phyloP scores from a whole-genome alignment of 2,329 filamentous ascomycete genomes.

The Pseudofabraea citricarpa region DNA sequence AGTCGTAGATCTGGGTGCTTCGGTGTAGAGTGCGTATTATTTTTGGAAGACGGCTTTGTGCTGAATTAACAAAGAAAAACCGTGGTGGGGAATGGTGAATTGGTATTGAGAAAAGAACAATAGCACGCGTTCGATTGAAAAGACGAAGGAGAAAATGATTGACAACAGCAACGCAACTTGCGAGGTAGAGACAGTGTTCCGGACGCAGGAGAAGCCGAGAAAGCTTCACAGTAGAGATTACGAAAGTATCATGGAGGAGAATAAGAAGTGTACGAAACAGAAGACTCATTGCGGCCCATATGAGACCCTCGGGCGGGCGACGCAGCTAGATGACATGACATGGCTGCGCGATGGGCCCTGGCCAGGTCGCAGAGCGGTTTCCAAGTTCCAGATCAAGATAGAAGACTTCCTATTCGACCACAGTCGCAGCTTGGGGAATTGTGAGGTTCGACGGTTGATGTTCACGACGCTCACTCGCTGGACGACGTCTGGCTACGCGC shows the following conservation, averaged over 20 bases:
- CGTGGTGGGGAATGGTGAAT: too few relatives aligned
- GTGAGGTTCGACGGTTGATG: constrained; percentile 8
- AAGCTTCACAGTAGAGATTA: constrained; percentile 14
- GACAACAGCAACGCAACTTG: too few relatives aligned
- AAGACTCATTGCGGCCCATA: constrained; percentile 17
- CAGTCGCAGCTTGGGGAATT: constrained; percentile 17
- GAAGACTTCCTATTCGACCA: constrained; percentile 20
- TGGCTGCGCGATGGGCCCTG: constrained; percentile 9
- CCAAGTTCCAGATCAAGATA: constrained; percentile 15
- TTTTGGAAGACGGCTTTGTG: constrained; percentile 3
- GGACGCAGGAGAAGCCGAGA: constrained; percentile 5
- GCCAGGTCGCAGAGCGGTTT: constrained; percentile 5
- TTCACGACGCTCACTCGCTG: constrained; percentile 14
- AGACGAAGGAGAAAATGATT: too few relatives aligned
- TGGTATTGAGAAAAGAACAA: too few relatives aligned
- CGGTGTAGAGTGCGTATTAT: background rate
- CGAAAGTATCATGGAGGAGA: constrained; percentile 6
- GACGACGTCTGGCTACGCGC: constrained; percentile 24
- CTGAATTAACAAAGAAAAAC: constrained; percentile 7
- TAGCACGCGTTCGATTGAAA: too few relatives aligned
- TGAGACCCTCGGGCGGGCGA: too few relatives aligned
- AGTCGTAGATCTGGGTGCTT: background rate
- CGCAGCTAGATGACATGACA: constrained; percentile 9
- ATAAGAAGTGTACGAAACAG: constrained; percentile 18
- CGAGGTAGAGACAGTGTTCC: constrained; percentile 9